These are phyloP conservation scores for Shiraia bambusicola DNA, from an alignment of 2,329 filamentous ascomycete species.

Conservation along the genomic window DNA sequence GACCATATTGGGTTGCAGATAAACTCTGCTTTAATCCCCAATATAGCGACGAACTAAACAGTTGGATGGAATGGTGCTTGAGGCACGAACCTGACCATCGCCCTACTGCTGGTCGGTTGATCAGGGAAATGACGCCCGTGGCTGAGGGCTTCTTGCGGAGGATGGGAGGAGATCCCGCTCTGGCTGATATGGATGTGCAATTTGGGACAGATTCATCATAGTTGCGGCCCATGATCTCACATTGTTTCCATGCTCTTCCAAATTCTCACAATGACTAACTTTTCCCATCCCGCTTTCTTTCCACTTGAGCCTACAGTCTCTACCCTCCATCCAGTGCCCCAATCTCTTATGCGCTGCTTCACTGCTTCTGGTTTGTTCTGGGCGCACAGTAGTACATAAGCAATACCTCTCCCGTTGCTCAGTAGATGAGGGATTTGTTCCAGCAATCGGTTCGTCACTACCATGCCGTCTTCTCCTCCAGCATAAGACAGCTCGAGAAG, in stretches of 20 bases:
- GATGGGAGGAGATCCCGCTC: conserved; percentile 17
- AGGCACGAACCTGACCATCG: conserved; percentile 8
- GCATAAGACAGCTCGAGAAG: conserved; percentile 85
- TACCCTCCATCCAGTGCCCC: conserved; percentile 68
- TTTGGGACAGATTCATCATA: conserved; percentile 6
- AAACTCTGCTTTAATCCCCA: conserved; percentile 7
- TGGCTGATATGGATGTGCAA: conserved; percentile 22
- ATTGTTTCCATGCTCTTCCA: conserved; percentile 56
- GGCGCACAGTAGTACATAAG: conserved; percentile 85
- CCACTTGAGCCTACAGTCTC: conserved; percentile 81
- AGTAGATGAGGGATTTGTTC: conserved; percentile 67
- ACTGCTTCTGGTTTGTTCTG: conserved; percentile 84
- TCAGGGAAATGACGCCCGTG: conserved; percentile 14
- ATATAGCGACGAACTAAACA: conserved; percentile 29
- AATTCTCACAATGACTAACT: conserved; percentile 82
- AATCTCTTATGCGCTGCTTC: conserved; percentile 60
- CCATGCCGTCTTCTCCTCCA: conserved; percentile 89
- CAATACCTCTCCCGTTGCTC: conserved; percentile 66
- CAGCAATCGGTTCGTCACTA: conserved; percentile 80
- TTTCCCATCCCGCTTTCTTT: conserved; percentile 91
- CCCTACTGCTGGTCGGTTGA: conserved; percentile 9
- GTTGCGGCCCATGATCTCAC: background rate
- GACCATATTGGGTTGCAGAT: background rate
- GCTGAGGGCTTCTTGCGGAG: conserved; percentile 16
- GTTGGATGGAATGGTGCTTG: conserved; percentile 28